These are phyloP conservation scores for Claviceps sp. DNA, from an alignment of 2,329 filamentous ascomycete species.

Conservation along the genomic window DNA sequence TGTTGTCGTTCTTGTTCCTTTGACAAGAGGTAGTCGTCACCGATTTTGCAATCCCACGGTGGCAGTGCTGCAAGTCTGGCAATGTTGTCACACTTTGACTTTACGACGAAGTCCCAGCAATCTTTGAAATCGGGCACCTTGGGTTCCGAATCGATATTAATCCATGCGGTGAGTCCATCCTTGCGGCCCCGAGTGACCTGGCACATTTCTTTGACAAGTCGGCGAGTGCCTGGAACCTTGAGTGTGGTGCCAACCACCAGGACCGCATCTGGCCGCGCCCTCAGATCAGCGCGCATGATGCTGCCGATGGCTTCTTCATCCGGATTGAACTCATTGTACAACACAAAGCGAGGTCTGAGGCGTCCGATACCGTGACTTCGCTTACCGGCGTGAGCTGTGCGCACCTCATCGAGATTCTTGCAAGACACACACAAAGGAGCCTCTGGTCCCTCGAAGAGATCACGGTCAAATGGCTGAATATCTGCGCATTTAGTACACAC, in stretches of 20 bases:
- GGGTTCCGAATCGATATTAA: conserved; percentile 81
- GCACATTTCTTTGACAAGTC: conserved; percentile 85
- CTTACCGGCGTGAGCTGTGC: conserved; percentile 65
- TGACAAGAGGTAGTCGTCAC: conserved; percentile 34
- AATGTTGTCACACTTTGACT: conserved; percentile 77
- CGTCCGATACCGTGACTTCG: conserved; percentile 87
- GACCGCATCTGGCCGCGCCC: conserved; percentile 75
- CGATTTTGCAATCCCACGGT: conserved; percentile 41
- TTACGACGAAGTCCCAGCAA: conserved; percentile 84
- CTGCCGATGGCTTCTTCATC: conserved; percentile 93
- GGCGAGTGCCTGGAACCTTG: conserved; percentile 84
- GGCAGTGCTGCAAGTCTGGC: conserved; percentile 56
- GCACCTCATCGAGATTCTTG: conserved; percentile 58
- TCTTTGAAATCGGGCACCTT: conserved; percentile 75
- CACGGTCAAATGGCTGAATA: conserved; percentile 60
- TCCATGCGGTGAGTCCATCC: conserved; percentile 84
- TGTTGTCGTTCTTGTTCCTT: conserved; percentile 29
- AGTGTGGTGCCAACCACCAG: conserved; percentile 92
- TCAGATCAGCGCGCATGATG: conserved; percentile 74
- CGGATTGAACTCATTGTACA: conserved; percentile 96
- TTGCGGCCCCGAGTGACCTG: conserved; percentile 67
- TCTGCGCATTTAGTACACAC: conserved; percentile 85
- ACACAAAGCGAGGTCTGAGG: conserved; percentile 79
- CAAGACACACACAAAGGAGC: conserved; percentile 71
- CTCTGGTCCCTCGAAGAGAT: conserved; percentile 71